These are phyloP conservation scores for Rubus parviflorus DNA, from an alignment of 306 rosid species.

Conservation along the genomic window DNA sequence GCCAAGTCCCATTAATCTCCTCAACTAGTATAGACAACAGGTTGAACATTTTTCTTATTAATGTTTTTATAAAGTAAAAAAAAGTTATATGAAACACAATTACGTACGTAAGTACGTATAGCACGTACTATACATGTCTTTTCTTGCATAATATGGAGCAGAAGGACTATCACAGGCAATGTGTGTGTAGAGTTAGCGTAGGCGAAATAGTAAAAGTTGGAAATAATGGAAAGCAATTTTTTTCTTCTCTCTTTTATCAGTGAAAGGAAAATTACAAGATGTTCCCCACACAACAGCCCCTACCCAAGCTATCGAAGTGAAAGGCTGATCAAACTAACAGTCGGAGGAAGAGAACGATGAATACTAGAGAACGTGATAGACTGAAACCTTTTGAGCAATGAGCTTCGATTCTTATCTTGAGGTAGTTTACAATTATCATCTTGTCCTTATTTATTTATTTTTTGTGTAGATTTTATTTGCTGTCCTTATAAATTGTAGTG, in stretches of 20 bases:
- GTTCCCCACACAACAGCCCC: background rate
- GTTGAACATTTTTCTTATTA: background rate
- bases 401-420: background rate
- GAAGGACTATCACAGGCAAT: background rate
- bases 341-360: background rate
- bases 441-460: background rate
- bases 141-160: background rate
- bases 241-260: background rate
- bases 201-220: background rate
- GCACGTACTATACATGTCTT: background rate
- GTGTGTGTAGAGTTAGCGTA: background rate
- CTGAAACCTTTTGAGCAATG: background rate
- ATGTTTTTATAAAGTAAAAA: background rate
- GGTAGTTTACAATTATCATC: background rate
- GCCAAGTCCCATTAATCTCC: conserved; percentile 19
- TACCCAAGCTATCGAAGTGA: background rate
- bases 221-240: background rate
- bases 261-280: background rate
- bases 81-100: too few species aligned
- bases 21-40: background rate
- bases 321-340: background rate
- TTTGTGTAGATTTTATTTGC: background rate
- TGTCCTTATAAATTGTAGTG: background rate
- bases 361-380: background rate
- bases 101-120: background rate